phyloP scores from a whole-genome alignment of 176 grass and related monocot species.

The Metroxylon sagu region DNA sequence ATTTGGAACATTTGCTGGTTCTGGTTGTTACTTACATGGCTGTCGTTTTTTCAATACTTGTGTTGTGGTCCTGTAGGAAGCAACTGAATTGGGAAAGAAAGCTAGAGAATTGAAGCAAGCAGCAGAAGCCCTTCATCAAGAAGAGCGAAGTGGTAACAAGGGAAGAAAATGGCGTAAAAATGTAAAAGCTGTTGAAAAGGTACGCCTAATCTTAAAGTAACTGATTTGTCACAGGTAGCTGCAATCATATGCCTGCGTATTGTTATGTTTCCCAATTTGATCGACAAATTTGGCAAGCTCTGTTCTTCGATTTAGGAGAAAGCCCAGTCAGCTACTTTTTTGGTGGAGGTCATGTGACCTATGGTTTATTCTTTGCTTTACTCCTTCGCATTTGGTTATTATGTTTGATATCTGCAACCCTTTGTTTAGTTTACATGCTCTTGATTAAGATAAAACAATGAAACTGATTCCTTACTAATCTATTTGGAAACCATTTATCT shows the following conservation, averaged over 20 bases:
- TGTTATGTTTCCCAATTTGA: too few species aligned
- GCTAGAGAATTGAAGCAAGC: constrained; percentile 85
- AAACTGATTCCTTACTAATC: too few species aligned
- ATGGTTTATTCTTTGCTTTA: neutral
- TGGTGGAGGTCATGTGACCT: neutral
- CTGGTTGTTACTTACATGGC: neutral
- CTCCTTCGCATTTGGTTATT: too few species aligned
- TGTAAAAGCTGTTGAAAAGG: constrained; percentile 86
- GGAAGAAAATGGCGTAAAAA: constrained; percentile 99
- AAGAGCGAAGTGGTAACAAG: constrained; percentile 78
- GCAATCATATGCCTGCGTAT: too few species aligned
- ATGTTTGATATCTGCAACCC: too few species aligned
- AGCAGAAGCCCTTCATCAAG: constrained; percentile 86
- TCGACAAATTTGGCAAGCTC: too few species aligned
- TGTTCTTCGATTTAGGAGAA: neutral
- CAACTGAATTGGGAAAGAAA: constrained; percentile 95
- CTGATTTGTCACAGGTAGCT: too few species aligned
- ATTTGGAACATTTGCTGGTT: neutral
- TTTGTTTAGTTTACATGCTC: too few species aligned
- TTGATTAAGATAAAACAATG: too few species aligned
- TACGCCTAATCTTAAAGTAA: constrained; percentile 1
- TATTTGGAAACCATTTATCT: too few species aligned
- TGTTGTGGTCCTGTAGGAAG: constrained; percentile 44
- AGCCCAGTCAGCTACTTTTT: neutral
- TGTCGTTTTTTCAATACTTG: neutral